Percentiles rank a stretch among this genome's conserved stretches.
These are phyloP conservation scores for Amphichorda felina DNA, from an alignment of 2,329 filamentous ascomycete species.

Conservation along the genomic window DNA sequence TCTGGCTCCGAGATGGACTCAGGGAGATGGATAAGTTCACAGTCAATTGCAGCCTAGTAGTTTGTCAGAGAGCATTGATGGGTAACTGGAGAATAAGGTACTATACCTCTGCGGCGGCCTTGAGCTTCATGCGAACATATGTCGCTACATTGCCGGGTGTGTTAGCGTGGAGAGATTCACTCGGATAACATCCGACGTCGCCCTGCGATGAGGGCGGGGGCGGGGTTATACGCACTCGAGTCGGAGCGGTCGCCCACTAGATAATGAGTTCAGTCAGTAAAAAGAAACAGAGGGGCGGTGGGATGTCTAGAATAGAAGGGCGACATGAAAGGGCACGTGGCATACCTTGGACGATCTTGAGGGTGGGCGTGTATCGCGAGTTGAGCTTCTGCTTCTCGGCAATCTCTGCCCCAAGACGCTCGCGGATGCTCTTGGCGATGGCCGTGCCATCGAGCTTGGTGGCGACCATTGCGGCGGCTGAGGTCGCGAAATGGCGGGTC, in stretches of 20 bases:
- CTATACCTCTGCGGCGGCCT: slow-evolving; percentile 80
- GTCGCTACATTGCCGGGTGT: slow-evolving; percentile 47
- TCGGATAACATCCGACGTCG: background rate
- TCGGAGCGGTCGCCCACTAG: slow-evolving; percentile 85
- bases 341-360: slow-evolving; percentile 91
- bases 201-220: slow-evolving; percentile 1
- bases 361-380: slow-evolving; percentile 74
- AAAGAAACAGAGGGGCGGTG: slow-evolving; percentile 1
- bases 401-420: slow-evolving; percentile 71
- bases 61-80: background rate
- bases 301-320: slow-evolving; percentile 2
- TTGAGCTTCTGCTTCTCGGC: slow-evolving; percentile 69
- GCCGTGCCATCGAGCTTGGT: slow-evolving; percentile 91
- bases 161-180: background rate
- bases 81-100: background rate
- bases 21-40: slow-evolving; percentile 74
- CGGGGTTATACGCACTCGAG: slow-evolving; percentile 48
- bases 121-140: slow-evolving; percentile 99
- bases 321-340: slow-evolving; percentile 5
- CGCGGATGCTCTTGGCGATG: slow-evolving; percentile 85
- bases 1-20: slow-evolving; percentile 75
- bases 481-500: background rate
- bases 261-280: slow-evolving; percentile 1
- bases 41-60: slow-evolving; percentile 70
- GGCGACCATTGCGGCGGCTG: slow-evolving; percentile 57